Evolutionary conservation across 352 stramenopile species (phyloP), one percentile per base, ranked within the genome.

Genomic region (Phytopythium helicoides): DNA sequence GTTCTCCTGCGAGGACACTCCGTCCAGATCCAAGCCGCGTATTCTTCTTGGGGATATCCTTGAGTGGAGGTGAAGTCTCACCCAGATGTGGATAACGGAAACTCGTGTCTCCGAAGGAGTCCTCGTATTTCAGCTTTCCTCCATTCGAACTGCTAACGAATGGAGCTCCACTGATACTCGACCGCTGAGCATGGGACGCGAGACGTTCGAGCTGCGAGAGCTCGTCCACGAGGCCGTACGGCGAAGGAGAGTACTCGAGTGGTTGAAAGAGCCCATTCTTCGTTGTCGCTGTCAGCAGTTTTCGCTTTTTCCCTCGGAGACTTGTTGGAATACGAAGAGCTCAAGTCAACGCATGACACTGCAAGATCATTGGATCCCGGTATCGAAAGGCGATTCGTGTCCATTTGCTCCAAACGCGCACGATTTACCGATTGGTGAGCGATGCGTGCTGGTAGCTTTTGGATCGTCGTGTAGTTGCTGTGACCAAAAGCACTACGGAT

Each of bases 211-310:
- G 76, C 36, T 81, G 74, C 37, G 66, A 52, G n/a, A 89, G 59
- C 25, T 88, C 81, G 34, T 88, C 76, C 11, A 62, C 57, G 19
- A 89, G 67, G 36, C 62, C 80, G 53, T 73, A 93, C 4, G 76
- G 77, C 21, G 83, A 93, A 48, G 83, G 66, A 28, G 71, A 71
- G 67, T 88, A 93, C 66, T 91, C 83, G 50, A 92, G 90, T 51
- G 72, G 63, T 49, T 79, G 88, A 57, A 93, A 93, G 15, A 89
- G 50, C 1, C 81, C 81, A 63, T 85, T 83, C 56, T 74, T 81
- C 40, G 72, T 90, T 39, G 69, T 85, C 47, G 58, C 64, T 9
- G 48, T n/a, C 42, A 9, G 46, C 19, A 1, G 46, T 34, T 31
- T 26, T 50, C 3, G 44, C 7, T 19, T 50, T 50, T 26, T 26